A percentile compares a stretch with the other conserved stretches of the same genome.
Conservation (phyloP, 2,329 filamentous ascomycete species). For the Cordyceps javanica region DNA sequence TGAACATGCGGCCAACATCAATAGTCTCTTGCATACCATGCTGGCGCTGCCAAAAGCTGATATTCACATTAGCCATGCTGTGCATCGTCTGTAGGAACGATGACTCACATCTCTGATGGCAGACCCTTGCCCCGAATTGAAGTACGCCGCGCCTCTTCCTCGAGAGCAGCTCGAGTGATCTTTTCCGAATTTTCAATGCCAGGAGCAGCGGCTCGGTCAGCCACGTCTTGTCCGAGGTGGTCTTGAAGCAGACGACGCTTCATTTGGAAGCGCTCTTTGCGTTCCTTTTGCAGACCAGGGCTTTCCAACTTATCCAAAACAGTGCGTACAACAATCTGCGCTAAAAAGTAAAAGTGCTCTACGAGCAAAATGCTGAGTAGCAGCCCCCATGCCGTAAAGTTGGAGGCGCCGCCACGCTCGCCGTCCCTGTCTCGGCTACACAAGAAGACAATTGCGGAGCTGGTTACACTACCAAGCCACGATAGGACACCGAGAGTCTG, state of each 20-base stretch:
- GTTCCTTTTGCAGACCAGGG: slow-evolving; percentile 78
- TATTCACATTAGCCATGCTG: slow-evolving; percentile 17
- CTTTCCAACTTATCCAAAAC: slow-evolving; percentile 77
- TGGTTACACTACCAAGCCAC: slow-evolving; percentile 87
- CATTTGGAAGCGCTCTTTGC: slow-evolving; percentile 71
- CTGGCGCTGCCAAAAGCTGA: slow-evolving; percentile 58
- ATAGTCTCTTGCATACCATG: slow-evolving; percentile 52
- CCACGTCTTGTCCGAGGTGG: slow-evolving; percentile 53
- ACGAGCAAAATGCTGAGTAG: slow-evolving; percentile 77
- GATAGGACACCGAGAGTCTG: slow-evolving; percentile 81
- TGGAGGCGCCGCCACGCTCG: slow-evolving; percentile 58
- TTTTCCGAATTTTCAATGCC: slow-evolving; percentile 49
- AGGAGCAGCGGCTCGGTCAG: slow-evolving; percentile 40
- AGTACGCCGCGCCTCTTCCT: slow-evolving; percentile 54
- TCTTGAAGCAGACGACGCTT: slow-evolving; percentile 75
- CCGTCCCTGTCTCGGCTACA: slow-evolving; percentile 67
- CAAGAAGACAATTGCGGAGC: slow-evolving; percentile 81
- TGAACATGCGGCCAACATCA: slow-evolving; percentile 47
- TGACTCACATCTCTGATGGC: slow-evolving; percentile 44
- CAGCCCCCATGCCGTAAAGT: slow-evolving; percentile 73
- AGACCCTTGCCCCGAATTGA: slow-evolving; percentile 43
- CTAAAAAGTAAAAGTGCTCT: slow-evolving; percentile 82
- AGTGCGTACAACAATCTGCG: slow-evolving; percentile 65
- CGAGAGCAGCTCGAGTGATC: slow-evolving; percentile 58
- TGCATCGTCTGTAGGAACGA: background rate